These are phyloP conservation scores for Sisymbrium irio DNA, from an alignment of 345 rosid species.

Conservation along the genomic window DNA sequence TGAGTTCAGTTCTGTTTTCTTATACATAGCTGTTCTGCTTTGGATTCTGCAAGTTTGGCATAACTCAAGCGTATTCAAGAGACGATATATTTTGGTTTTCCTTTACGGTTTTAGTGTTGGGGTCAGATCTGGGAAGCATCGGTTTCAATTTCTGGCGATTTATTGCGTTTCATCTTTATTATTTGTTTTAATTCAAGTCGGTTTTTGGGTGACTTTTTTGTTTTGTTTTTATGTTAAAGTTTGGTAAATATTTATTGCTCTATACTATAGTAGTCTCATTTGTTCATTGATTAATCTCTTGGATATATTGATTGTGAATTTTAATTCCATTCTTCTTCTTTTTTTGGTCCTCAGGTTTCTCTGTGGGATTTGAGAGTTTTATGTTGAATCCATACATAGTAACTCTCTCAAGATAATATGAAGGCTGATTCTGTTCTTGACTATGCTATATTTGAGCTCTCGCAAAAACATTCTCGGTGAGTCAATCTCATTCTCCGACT, in stretches of 20 bases:
- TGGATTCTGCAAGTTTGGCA: not conserved
- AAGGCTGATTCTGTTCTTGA: slow-evolving; percentile 62
- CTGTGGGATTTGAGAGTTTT: not conserved
- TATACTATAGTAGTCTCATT: not conserved
- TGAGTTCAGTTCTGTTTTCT: slow-evolving; percentile 13
- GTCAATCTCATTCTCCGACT: slow-evolving; percentile 12
- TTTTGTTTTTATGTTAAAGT: not conserved
- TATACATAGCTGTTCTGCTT: not conserved
- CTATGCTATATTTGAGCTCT: slow-evolving; percentile 74
- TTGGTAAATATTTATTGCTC: slow-evolving; percentile 1
- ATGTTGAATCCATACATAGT: not conserved
- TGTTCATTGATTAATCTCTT: not conserved
- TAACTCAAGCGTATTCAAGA: not conserved
- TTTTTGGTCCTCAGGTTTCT: slow-evolving; percentile 11
- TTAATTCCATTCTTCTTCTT: not conserved
- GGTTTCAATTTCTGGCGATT: slow-evolving; percentile 1
- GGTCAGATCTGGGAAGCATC: slow-evolving; percentile 30
- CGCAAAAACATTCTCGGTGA: slow-evolving; percentile 70
- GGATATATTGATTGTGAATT: too few species aligned
- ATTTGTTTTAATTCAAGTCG: slow-evolving; percentile 1
- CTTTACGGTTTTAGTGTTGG: not conserved
- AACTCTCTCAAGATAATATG: slow-evolving; percentile 35
- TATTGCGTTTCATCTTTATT: not conserved
- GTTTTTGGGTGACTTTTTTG: not conserved
- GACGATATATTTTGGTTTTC: not conserved